Evolutionary conservation across 495 filamentous ascomycete genomes (phyloP), one percentile per base, ranked within the genome.

Genomic region (Daldinia bambusicola): DNA sequence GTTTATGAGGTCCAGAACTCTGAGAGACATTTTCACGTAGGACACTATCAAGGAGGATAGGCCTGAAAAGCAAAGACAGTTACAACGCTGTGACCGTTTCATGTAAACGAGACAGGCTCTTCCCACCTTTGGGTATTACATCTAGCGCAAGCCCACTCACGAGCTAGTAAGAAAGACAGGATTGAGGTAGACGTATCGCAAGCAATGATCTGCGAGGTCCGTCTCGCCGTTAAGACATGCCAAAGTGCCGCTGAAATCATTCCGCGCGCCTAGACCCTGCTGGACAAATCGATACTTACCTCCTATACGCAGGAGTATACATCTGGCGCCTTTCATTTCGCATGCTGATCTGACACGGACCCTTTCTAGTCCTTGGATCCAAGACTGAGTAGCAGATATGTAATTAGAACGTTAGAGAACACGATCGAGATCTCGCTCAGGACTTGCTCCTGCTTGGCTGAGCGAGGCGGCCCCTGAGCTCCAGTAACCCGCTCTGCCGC

Each of bases 191-290:
- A 40, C 31, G 26, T 63, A 34, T 48, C 52, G 51, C 32, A 52
- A 61, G 45, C 22, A 60, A 31, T 45, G 61, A 72, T 72, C 60
- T 57, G 65, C 50, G 57, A 31, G 41, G 61, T 48, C 55, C 50
- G 56, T 61, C 38, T 14, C 20, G 56, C 37, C 53, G 61, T 53
- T 72, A 52, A 72, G 70, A 72, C 70, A 72, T 61, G 41, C 40
- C 51, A 43, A 61, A 55, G 40, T 34, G 61, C 52, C 37, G 64
- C 57, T 72, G 61, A 52, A 53, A 68, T 67, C 56, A 62, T 69
- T 31, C 61, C 70, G 70, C 32, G 8, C 36, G 30, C 70, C 70
- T 66, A 57, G 65, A 52, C 65, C 70, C 50, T 72, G 65, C 32
- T 61, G 3, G 38, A 61, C 6, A 37, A 37, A 26, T 34, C 43